Percentiles rank a stretch among this genome's conserved stretches.
phyloP scores from a whole-genome alignment of 2,329 filamentous ascomycete genomes.

The Sordariomycetes sp. region DNA sequence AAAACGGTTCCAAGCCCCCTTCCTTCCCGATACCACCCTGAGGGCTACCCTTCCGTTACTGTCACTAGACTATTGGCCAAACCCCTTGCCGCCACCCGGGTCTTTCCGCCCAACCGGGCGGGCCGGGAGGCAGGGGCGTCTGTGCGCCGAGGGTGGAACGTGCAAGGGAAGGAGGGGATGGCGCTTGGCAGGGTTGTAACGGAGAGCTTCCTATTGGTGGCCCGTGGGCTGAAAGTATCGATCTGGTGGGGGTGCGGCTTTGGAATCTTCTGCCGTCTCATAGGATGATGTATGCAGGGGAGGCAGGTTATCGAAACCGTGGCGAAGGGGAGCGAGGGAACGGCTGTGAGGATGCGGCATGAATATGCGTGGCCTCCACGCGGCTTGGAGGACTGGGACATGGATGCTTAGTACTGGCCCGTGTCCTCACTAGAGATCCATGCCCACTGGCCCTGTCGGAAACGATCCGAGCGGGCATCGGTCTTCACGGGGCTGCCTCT shows the following conservation, averaged over 20 bases:
- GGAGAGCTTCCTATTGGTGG: neutral
- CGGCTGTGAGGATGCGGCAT: neutral
- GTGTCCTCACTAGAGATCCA: too few relatives aligned
- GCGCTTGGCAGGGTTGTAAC: neutral
- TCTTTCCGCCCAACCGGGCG: neutral
- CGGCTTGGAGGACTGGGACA: neutral
- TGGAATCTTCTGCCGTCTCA: too few relatives aligned
- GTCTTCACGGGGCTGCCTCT: too few relatives aligned
- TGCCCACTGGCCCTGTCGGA: too few relatives aligned
- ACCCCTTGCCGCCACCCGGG: neutral
- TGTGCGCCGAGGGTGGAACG: neutral
- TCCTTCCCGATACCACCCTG: neutral
- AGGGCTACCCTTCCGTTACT: neutral
- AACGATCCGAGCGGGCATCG: too few relatives aligned
- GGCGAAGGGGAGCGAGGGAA: neutral
- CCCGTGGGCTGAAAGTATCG: too few relatives aligned
- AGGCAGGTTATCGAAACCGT: neutral
- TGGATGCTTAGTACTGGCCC: neutral
- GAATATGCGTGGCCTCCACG: neutral
- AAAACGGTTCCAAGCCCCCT: neutral
- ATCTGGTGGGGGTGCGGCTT: too few relatives aligned
- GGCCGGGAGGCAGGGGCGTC: conserved; percentile 2
- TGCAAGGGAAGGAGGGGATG: neutral
- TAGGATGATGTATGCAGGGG: neutral
- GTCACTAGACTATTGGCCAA: neutral